Conservation (phyloP, 108 stramenopile genomes). For the Skeletonema potamos region DNA sequence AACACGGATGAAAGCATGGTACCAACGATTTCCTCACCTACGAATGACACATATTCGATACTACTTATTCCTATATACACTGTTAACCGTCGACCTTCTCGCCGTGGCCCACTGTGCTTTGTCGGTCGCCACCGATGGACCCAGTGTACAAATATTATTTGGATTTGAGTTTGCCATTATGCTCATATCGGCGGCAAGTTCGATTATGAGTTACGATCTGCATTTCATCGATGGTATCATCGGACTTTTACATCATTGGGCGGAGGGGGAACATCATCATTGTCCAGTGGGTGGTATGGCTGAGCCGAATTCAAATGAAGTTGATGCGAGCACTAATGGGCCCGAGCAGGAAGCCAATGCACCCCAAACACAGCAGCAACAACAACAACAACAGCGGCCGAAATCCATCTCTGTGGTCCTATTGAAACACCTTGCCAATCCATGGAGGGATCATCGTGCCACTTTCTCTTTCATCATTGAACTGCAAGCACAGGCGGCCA, state of each 20-base stretch:
- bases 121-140: constrained; percentile 65
- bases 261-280: constrained; percentile 42
- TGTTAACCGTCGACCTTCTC: constrained; percentile 63
- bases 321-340: background rate
- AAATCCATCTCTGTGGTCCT: constrained; percentile 26
- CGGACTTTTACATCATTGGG: constrained; percentile 62
- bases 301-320: constrained; percentile 9
- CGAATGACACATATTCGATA: constrained; percentile 55
- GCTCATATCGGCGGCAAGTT: constrained; percentile 70
- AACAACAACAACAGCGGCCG: background rate
- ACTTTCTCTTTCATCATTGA: constrained; percentile 89
- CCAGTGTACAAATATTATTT: constrained; percentile 89
- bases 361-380: background rate
- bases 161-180: constrained; percentile 94
- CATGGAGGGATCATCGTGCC: constrained; percentile 82
- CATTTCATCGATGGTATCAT: constrained; percentile 86
- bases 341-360: background rate
- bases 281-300: constrained; percentile 41
- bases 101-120: constrained; percentile 64
- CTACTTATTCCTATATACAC: constrained; percentile 50
- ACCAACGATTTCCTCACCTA: constrained; percentile 33
- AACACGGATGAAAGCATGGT: constrained; percentile 35
- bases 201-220: constrained; percentile 71
- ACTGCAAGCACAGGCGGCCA: constrained; percentile 88
- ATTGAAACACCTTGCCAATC: constrained; percentile 49